Evolutionary conservation across 1,284 basidiomycete species (phyloP), one percentile per base, ranked within the genome.

Genomic region (Ustilago tritici): DNA sequence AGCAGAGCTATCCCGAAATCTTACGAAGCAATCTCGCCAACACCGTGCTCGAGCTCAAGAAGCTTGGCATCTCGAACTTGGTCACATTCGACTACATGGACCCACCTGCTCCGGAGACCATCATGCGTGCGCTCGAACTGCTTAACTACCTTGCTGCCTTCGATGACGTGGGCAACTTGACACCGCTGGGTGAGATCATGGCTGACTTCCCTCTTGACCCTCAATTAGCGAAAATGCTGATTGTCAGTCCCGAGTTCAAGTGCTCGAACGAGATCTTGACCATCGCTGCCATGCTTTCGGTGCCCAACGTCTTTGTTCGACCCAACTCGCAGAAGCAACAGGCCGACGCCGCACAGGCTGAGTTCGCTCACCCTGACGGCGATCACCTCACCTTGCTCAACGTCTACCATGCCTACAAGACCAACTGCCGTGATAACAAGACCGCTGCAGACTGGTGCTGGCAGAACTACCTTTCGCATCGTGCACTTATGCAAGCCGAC

Each of bases 171-270:
- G 96, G 97, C 17, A 92, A 94, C 73, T 87, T 99, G 63, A 99
- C 96, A 0, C 88, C 92, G 0, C 88, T 98, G 2, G 96, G 97
- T 14, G 89, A 88, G 54, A 93, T 95, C 71, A 98, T 99, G 96
- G 96, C 96, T 12, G 95, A 98, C 79, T 98, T 99, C 88, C 96
- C 96, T 15, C 89, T 99, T 34, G 97, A 99, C 86, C 96, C 97
- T 36, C 96, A 98, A 64, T 90, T 98, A 77, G 91, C 96, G 52
- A 85, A 98, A 87, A 93, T 97, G 91, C 90, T 99, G 65, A 95
- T 98, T 72, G 91, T 92, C 74, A 95, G 93, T 83, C 93, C 95
- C 14, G 94, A 98, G 86, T 98, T 98, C 89, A 92, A 92, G 67
- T 99, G 96, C 88, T 95, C 93, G 76, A 95, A 98, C 84, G 97